phyloP scores from a whole-genome alignment of 1,284 basidiomycete genomes.

The Stygiomarasmius scandens region DNA sequence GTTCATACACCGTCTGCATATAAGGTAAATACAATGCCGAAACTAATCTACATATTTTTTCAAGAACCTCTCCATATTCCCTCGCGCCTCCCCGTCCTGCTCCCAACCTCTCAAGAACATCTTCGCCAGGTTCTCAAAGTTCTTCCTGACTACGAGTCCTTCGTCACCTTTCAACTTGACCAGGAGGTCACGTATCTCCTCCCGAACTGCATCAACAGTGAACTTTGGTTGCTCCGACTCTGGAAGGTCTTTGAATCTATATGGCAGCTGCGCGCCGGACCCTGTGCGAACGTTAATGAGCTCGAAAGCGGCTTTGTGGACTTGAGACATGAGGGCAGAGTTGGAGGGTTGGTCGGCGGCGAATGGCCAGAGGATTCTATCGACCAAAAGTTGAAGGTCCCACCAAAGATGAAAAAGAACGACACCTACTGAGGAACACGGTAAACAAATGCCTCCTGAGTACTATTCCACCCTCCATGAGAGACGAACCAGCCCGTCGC shows the following conservation, averaged over 20 bases:
- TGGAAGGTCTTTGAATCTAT: neutral
- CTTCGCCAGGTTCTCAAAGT: neutral
- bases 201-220: conserved; percentile 5
- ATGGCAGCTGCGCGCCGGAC: conserved; percentile 4
- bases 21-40: too few species aligned
- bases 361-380: conserved; percentile 15
- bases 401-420: neutral
- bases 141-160: conserved; percentile 3
- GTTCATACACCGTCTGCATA: too few species aligned
- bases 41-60: too few species aligned
- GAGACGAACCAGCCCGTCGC: conserved; percentile 12
- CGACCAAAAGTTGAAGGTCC: neutral
- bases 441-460: conserved; percentile 6
- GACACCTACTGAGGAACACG: conserved; percentile 8
- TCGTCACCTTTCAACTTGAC: conserved; percentile 3
- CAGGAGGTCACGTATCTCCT: conserved; percentile 3
- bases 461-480: conserved; percentile 14
- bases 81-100: too few species aligned
- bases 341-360: conserved; percentile 14
- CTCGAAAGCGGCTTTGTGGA: conserved; percentile 12
- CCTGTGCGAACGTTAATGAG: conserved; percentile 13
- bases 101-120: too few species aligned
- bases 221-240: neutral
- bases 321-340: conserved; percentile 1
- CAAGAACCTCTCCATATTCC: too few species aligned